These are phyloP conservation scores for Fusarium odoratissimum DNA, from an alignment of 2,329 filamentous ascomycete genomes.

Conservation along the genomic window DNA sequence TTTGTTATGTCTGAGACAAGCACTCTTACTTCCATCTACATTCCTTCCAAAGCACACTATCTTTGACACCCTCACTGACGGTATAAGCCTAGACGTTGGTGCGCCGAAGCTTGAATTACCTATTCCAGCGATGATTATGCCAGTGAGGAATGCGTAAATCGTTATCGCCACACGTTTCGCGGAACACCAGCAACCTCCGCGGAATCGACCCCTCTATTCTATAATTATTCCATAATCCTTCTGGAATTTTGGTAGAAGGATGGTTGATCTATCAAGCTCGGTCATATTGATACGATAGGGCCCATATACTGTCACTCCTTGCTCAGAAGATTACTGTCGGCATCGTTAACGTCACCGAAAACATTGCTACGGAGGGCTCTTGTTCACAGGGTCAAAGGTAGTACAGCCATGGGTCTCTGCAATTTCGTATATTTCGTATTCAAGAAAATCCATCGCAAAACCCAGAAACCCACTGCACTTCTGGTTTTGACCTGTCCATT, in stretches of 20 bases:
- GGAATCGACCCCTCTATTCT: not conserved
- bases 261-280: not conserved
- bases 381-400: not conserved
- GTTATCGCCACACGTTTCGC: not conserved
- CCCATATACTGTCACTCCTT: not conserved
- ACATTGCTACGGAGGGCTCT: not conserved
- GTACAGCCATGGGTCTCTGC: not conserved
- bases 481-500: slow-evolving; percentile 4
- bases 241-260: not conserved
- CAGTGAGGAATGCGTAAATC: not conserved
- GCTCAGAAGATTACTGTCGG: not conserved
- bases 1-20: not conserved
- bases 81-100: not conserved
- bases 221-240: not conserved
- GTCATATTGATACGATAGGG: not conserved
- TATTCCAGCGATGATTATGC: not conserved
- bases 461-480: slow-evolving; percentile 46
- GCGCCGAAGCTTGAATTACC: not conserved
- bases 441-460: slow-evolving; percentile 3
- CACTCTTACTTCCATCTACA: not conserved
- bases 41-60: not conserved
- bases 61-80: not conserved
- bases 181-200: not conserved
- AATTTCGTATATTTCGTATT: not conserved
- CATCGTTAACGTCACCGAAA: not conserved